Percentiles rank a stretch among this genome's conserved stretches.
Evolutionary conservation across 108 stramenopile species (phyloP).

Genomic region (Aurantiochytrium sp.): DNA sequence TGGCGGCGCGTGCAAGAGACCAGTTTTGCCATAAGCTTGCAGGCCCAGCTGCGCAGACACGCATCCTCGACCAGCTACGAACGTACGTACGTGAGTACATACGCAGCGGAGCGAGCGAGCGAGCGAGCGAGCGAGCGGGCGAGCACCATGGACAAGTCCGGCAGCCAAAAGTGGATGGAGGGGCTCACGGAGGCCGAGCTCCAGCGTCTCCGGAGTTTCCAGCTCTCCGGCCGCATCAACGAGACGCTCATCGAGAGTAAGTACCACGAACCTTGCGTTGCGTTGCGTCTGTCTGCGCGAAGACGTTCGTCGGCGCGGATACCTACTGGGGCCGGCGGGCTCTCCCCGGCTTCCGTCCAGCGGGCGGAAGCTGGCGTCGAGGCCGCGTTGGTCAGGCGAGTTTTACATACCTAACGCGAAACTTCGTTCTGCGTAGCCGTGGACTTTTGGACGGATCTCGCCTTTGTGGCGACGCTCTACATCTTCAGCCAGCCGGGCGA

Average conservation of each 20-base stretch:
- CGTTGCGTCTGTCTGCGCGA: not conserved
- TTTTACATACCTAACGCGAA: too few relatives aligned
- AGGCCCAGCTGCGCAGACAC: too few relatives aligned
- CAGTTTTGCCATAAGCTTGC: too few relatives aligned
- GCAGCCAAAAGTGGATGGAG: not conserved
- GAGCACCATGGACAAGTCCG: too few relatives aligned
- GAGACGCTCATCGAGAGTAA: constrained; percentile 21
- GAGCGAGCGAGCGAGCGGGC: too few relatives aligned
- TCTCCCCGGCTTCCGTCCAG: not conserved
- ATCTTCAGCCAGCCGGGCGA: not conserved
- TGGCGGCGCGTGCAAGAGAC: too few relatives aligned
- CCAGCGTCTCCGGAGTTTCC: not conserved
- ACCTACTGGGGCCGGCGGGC: not conserved
- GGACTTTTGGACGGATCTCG: constrained; percentile 12
- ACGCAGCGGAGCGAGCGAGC: too few relatives aligned
- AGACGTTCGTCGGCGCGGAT: not conserved
- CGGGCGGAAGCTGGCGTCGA: too few relatives aligned
- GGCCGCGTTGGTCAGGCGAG: too few relatives aligned
- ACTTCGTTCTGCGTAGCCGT: not conserved
- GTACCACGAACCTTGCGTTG: not conserved
- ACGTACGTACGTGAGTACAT: too few relatives aligned
- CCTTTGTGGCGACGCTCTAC: constrained; percentile 11
- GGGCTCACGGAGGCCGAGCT: constrained; percentile 16
- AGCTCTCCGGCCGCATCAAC: constrained; percentile 10
- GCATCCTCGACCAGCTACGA: too few relatives aligned